Percentiles rank a stretch among this genome's conserved stretches.
These are phyloP conservation scores for Magnolia sinica DNA, from an alignment of 164 flowering plant genomes.

Conservation along the genomic window DNA sequence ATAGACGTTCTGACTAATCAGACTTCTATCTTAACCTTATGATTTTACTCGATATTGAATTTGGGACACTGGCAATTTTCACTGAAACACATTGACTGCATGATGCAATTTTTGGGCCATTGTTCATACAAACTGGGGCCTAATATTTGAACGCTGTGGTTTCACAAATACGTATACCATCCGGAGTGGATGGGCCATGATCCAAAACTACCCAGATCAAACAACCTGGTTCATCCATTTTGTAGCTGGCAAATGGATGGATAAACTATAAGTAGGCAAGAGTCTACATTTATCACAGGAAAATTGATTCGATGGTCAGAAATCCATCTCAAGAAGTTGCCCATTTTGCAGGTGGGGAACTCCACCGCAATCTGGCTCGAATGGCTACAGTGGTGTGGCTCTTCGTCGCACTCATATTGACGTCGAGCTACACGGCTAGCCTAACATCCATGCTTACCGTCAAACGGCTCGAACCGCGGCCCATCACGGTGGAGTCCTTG, in stretches of 20 bases:
- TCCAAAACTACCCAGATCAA: not conserved
- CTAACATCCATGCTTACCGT: not conserved
- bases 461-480: not conserved
- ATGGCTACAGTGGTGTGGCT: constrained; percentile 49
- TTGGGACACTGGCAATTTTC: no score
- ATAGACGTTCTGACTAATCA: no score
- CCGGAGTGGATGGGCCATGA: not conserved
- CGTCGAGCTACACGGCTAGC: constrained; percentile 7
- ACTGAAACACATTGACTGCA: no score
- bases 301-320: not conserved
- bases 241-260: no score
- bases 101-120: no score
- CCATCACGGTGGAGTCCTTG: constrained; percentile 1
- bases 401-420: constrained; percentile 22
- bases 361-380: constrained; percentile 34
- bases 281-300: no score
- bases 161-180: not conserved
- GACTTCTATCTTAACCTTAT: no score
- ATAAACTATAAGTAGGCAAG: no score
- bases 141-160: not conserved
- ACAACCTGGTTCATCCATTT: not conserved
- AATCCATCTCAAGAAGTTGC: not conserved
- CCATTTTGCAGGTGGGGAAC: constrained; percentile 32
- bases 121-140: no score
- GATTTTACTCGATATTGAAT: no score